Evolutionary conservation across 139 green algal genomes (phyloP).

Genomic region (Chlorella sp.): DNA sequence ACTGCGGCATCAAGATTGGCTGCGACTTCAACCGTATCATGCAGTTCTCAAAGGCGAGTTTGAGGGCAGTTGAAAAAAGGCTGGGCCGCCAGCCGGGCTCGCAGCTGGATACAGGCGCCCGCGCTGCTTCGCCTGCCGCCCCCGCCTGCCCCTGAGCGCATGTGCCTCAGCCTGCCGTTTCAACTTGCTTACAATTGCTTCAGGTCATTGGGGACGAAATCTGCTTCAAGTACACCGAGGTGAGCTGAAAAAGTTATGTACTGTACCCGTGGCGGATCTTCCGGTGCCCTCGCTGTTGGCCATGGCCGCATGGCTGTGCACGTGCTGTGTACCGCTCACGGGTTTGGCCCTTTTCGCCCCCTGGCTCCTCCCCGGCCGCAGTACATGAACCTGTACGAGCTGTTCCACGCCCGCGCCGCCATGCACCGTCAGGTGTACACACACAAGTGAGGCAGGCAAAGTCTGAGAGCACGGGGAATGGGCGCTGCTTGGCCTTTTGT

Average conservation of each 20-base stretch:
- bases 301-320: too few relatives aligned
- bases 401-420: conserved; percentile 71
- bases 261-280: not conserved
- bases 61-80: not conserved
- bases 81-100: not conserved
- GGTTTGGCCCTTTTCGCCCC: too few relatives aligned
- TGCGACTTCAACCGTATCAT: conserved; percentile 69
- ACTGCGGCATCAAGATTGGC: conserved; percentile 64
- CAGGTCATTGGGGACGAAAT: conserved; percentile 83
- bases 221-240: conserved; percentile 75
- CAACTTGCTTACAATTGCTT: too few relatives aligned
- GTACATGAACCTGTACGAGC: conserved; percentile 77
- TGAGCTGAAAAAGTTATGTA: not conserved
- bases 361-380: not conserved
- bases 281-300: too few relatives aligned
- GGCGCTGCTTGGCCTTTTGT: not conserved
- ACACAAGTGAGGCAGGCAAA: conserved; percentile 69
- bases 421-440: conserved; percentile 87
- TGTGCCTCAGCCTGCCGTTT: too few relatives aligned
- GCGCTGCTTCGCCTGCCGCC: not conserved
- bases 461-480: not conserved
- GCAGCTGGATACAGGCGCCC: too few relatives aligned
- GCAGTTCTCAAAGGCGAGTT: conserved; percentile 63
- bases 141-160: not conserved
- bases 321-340: too few relatives aligned